Conservation (phyloP, 2,329 filamentous ascomycete genomes). For the Chaetomium sp. region DNA sequence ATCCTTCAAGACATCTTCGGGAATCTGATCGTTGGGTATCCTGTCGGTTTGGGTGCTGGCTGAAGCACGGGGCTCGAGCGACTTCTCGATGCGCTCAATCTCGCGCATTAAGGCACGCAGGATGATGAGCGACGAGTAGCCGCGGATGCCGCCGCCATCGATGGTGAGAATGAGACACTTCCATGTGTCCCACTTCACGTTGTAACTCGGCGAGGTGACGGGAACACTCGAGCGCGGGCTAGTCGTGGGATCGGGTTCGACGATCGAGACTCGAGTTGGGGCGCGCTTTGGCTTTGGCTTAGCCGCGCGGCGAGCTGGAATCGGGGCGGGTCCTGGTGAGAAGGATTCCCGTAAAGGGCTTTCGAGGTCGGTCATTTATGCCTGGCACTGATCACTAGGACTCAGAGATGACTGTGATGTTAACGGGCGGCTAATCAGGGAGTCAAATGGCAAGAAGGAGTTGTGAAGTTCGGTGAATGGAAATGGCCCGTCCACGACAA, state of each 20-base stretch:
- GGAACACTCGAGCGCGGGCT: slow-evolving; percentile 9
- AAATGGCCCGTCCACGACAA: slow-evolving; percentile 5
- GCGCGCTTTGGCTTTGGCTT: slow-evolving; percentile 14
- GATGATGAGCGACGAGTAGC: slow-evolving; percentile 23
- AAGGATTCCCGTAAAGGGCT: slow-evolving; percentile 5
- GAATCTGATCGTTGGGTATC: slow-evolving; percentile 19
- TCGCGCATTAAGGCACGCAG: slow-evolving; percentile 22
- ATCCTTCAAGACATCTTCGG: slow-evolving; percentile 13
- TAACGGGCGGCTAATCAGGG: background rate
- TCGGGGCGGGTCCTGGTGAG: slow-evolving; percentile 3
- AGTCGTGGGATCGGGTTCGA: slow-evolving; percentile 11
- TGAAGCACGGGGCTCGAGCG: slow-evolving; percentile 11
- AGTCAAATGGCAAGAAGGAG: background rate
- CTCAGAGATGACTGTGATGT: slow-evolving; percentile 1
- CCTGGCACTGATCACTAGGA: background rate
- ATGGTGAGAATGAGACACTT: slow-evolving; percentile 22
- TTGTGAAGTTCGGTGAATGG: slow-evolving; percentile 10
- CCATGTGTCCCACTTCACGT: slow-evolving; percentile 22
- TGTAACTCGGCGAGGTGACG: slow-evolving; percentile 11
- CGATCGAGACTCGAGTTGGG: slow-evolving; percentile 21
- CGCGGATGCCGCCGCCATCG: slow-evolving; percentile 24
- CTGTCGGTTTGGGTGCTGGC: slow-evolving; percentile 21
- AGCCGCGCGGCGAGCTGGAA: slow-evolving; percentile 16
- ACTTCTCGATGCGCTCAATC: slow-evolving; percentile 19
- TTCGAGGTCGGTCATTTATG: slow-evolving; percentile 21